phyloP scores from a whole-genome alignment of 768 basidiomycete species.

The Trametes cingulata region DNA sequence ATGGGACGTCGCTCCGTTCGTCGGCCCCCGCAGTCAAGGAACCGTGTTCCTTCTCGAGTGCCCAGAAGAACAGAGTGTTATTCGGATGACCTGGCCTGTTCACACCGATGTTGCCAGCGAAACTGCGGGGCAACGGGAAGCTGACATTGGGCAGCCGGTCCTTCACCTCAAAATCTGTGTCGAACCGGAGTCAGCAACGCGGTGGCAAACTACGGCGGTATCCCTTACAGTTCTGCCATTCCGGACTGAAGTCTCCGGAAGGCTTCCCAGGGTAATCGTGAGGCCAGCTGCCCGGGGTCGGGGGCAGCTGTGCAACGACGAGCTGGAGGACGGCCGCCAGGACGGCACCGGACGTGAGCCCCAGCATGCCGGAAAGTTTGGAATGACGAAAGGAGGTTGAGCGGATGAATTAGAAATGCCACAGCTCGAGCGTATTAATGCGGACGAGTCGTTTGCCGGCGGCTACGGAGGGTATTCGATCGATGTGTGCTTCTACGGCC shows the following conservation, averaged over 20 bases:
- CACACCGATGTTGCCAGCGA: conserved; percentile 38
- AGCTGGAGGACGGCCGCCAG: conserved; percentile 5
- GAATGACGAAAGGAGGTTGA: not conserved
- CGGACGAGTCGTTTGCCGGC: not conserved
- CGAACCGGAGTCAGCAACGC: not conserved
- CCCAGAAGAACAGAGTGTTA: conserved; percentile 44
- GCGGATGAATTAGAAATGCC: not conserved
- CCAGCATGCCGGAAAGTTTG: conserved; percentile 2
- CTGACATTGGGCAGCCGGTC: conserved; percentile 36
- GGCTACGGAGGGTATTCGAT: not conserved
- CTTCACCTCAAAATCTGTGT: conserved; percentile 37
- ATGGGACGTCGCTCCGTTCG: conserved; percentile 30
- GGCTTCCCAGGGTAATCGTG: conserved; percentile 47
- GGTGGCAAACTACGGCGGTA: not conserved
- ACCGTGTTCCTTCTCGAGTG: conserved; percentile 37
- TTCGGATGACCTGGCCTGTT: conserved; percentile 35
- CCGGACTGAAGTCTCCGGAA: conserved; percentile 31
- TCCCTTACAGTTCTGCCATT: conserved; percentile 37
- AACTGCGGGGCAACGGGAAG: conserved; percentile 35
- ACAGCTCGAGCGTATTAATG: not conserved
- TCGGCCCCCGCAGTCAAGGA: conserved; percentile 34
- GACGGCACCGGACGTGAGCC: not conserved
- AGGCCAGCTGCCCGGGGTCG: conserved; percentile 34
- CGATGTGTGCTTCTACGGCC: not conserved
- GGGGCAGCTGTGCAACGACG: conserved; percentile 10